These are phyloP conservation scores for Pseudopithomyces chartarum DNA, from an alignment of 2,329 filamentous ascomycete species.

Conservation along the genomic window DNA sequence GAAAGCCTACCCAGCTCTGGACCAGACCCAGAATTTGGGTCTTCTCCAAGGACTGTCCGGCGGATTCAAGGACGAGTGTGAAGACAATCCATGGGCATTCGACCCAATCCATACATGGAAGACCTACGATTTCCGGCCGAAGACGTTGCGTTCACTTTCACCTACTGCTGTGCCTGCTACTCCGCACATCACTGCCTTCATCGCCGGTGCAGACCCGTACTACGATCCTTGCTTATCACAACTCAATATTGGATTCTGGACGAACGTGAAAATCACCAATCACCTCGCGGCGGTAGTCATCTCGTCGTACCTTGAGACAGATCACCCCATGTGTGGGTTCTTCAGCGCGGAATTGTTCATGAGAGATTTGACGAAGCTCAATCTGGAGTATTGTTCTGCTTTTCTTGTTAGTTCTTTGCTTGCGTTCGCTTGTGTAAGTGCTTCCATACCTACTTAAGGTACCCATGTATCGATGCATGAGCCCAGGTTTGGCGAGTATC, in stretches of 20 bases:
- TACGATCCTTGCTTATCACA: background rate
- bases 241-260: constrained; percentile 11
- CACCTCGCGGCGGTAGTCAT: constrained; percentile 3
- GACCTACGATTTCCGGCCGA: background rate
- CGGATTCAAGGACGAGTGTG: background rate
- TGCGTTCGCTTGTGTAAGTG: constrained; percentile 1
- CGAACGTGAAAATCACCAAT: background rate
- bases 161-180: background rate
- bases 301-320: constrained; percentile 3
- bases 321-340: constrained; percentile 3
- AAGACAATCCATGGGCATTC: background rate
- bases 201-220: background rate
- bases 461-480: too few relatives aligned
- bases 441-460: background rate
- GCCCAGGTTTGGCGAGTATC: too few relatives aligned
- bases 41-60: background rate
- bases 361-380: background rate
- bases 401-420: constrained; percentile 6
- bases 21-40: background rate
- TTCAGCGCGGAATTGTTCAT: constrained; percentile 5
- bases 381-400: constrained; percentile 3
- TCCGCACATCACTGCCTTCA: background rate
- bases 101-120: background rate
- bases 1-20: background rate
- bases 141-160: background rate